Evolutionary conservation across 225 moss, liverwort and hornwort species (phyloP), one percentile per base, ranked within the genome.

Genomic region (Ulota crispa): DNA sequence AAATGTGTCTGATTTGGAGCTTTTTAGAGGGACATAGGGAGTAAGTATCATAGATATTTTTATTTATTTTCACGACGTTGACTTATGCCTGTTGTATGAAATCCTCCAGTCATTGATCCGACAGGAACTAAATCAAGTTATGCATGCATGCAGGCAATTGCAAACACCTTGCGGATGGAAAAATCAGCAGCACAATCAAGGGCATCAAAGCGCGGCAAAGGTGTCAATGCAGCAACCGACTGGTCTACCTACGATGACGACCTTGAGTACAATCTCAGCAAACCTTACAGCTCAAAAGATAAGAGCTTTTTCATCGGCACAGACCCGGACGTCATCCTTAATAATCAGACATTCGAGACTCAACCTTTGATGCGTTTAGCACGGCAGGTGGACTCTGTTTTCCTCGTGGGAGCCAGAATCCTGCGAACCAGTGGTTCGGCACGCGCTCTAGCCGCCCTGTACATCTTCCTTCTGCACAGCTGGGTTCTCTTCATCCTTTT

Each of bases 401-500:
- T 95, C 70, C 87, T 92, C 27, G 93, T 92, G 60, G 92, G 90
- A 63, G 93, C 95, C 63, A 67, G 88, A 70, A 88, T 95, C 72
- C 70, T 95, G 42, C 88, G 95, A 15, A 89, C 91, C 60, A 88
- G 89, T 63, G 88, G 85, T 55, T 89, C 92, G 11, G 92, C 92
- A 34, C 92, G 95, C 24, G 93, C 91, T 27, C 68, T 95, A 20
- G 89, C 92, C 14, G 92, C 83, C 34, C 87, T 93, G 27, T 95
- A 95, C 62, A 70, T 93, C 39, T 84, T 95, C 27, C 90, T 90
- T 52, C 89, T 95, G 26, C 95, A 95, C 72, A 88, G 87, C 52
- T 95, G 93, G 95, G 86, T 95, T 19, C 83, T 95, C 39, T 95
- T 95, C 85, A 88, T 95, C 65, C 85, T 93, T 27, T 89, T 92